Conservation (phyloP, 1,284 basidiomycete species). For the Mycena sp. region DNA sequence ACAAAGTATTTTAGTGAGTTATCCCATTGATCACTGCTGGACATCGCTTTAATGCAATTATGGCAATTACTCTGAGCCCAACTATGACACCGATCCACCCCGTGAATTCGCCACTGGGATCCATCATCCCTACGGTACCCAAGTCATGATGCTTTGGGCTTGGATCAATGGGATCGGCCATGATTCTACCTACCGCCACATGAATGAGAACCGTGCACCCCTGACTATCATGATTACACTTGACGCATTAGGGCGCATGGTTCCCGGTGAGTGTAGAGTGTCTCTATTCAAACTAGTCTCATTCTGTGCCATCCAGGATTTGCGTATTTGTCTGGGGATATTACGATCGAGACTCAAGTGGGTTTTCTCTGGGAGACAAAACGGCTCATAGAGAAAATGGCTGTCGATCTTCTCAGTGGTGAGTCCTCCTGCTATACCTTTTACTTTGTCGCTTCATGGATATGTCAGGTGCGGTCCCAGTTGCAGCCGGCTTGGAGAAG, state of each 20-base stretch:
- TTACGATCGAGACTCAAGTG: background rate
- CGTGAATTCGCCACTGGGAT: background rate
- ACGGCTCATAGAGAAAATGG: background rate
- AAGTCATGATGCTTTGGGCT: background rate
- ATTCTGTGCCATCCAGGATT: background rate
- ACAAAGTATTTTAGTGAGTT: slow-evolving; percentile 11
- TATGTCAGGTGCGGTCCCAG: background rate
- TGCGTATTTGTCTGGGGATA: background rate
- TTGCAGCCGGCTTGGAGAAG: background rate
- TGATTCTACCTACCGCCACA: background rate
- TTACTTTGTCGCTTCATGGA: no score
- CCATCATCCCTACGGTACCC: background rate
- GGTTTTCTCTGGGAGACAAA: background rate
- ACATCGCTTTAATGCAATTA: no score
- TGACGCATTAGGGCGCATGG: background rate
- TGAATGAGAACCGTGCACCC: slow-evolving; percentile 12
- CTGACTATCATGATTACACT: slow-evolving; percentile 3
- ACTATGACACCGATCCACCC: background rate
- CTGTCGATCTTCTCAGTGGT: background rate
- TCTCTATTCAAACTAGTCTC: background rate
- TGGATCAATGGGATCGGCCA: background rate
- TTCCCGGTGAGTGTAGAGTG: background rate
- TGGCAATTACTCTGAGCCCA: background rate
- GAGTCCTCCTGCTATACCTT: background rate
- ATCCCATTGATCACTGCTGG: no score